A percentile compares a stretch with the other conserved stretches of the same genome.
Evolutionary conservation across 2,329 filamentous ascomycete genomes (phyloP).

Genomic region (Septoria linicola): DNA sequence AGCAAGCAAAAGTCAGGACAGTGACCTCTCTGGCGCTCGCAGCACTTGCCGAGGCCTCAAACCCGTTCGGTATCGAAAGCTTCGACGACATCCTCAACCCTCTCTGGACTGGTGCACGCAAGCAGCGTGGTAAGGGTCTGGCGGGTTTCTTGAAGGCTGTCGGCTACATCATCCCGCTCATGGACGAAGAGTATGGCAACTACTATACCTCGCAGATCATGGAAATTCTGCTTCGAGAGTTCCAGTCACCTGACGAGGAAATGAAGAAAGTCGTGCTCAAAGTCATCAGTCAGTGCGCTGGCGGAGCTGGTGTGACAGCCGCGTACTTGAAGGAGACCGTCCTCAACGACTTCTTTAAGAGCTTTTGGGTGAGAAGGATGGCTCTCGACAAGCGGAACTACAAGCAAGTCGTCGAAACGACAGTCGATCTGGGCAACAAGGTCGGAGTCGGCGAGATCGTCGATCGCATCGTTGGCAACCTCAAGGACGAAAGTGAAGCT

Average conservation of each 20-base stretch:
- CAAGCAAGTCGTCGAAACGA: conserved; percentile 95
- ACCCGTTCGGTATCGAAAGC: conserved; percentile 97
- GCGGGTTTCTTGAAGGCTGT: conserved; percentile 97
- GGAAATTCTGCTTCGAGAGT: conserved; percentile 95
- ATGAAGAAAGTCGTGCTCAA: conserved; percentile 99
- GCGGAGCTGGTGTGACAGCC: conserved; percentile 90
- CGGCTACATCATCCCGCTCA: conserved; percentile 95
- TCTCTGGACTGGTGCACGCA: conserved; percentile 91
- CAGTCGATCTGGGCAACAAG: conserved; percentile 94
- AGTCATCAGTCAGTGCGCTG: conserved; percentile 92
- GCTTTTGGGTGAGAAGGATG: conserved; percentile 97
- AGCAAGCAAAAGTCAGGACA: conserved; percentile 95
- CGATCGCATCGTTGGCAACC: conserved; percentile 86
- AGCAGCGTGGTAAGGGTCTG: conserved; percentile 93
- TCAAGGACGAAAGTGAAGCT: conserved; percentile 96
- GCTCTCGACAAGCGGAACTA: conserved; percentile 97
- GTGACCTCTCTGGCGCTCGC: conserved; percentile 94
- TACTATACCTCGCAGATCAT: conserved; percentile 99
- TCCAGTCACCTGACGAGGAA: conserved; percentile 94
- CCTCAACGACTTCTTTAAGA: conserved; percentile 95
- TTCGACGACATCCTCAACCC: conserved; percentile 98
- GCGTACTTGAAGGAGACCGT: conserved; percentile 95
- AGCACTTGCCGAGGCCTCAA: conserved; percentile 90
- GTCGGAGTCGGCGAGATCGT: conserved; percentile 96
- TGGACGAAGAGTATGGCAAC: conserved; percentile 99